Percentiles rank a stretch among this genome's conserved stretches.
Evolutionary conservation across 352 stramenopile genomes (phyloP).

Genomic region (Phytophthora boehmeriae): DNA sequence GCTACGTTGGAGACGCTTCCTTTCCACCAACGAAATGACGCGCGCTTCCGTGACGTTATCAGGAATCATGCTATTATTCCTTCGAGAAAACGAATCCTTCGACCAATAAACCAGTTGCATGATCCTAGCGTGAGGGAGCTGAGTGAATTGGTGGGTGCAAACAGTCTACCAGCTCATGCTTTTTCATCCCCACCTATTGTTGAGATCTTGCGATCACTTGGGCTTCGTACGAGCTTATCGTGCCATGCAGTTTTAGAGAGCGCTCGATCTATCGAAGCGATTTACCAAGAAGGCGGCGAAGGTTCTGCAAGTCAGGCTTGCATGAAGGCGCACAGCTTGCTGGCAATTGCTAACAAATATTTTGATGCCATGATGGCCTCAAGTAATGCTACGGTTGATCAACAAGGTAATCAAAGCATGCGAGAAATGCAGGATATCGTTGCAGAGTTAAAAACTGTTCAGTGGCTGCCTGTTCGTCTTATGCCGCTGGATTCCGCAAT

Average conservation of each 20-base stretch:
- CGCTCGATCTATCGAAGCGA: constrained; percentile 59
- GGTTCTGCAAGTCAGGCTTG: constrained; percentile 31
- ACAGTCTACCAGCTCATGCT: constrained; percentile 55
- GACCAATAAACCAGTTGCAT: constrained; percentile 59
- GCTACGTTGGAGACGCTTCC: constrained; percentile 48
- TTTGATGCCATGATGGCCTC: constrained; percentile 65
- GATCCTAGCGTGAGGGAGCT: constrained; percentile 74
- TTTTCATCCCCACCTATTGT: constrained; percentile 59
- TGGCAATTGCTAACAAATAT: constrained; percentile 77
- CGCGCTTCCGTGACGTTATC: constrained; percentile 54
- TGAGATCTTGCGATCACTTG: constrained; percentile 57
- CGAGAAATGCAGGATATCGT: constrained; percentile 37
- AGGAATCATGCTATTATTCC: constrained; percentile 52
- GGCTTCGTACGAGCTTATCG: constrained; percentile 63
- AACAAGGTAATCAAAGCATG: constrained; percentile 14
- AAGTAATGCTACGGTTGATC: constrained; percentile 9
- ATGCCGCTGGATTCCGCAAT: constrained; percentile 46
- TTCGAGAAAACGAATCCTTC: constrained; percentile 58
- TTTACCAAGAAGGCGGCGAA: constrained; percentile 36
- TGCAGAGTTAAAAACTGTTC: constrained; percentile 34
- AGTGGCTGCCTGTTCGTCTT: constrained; percentile 48
- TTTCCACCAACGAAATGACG: constrained; percentile 61
- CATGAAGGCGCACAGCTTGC: constrained; percentile 55
- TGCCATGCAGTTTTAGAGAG: constrained; percentile 78
- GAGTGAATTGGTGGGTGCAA: constrained; percentile 65